Base-by-base conservation (phyloP, 176 grass and related monocot genomes). In the Neostapfia colusana region DNA sequence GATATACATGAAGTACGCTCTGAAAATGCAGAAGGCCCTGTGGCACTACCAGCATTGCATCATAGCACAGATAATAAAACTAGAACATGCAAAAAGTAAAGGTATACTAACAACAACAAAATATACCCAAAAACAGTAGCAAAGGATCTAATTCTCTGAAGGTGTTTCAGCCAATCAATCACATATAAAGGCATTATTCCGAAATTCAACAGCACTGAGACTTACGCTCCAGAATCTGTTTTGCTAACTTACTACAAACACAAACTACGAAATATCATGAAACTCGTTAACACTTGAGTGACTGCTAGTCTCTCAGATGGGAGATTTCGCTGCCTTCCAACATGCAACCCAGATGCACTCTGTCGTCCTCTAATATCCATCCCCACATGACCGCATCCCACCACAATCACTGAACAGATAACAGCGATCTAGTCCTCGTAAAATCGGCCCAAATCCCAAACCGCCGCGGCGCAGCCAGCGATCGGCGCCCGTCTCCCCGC, bases 371-470 rank as follows among this genome's bases (percentile, higher is more conserved):
- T 25, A 26, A 12, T 6, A 21, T 23, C 20, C n/a, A 11, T 31
- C 16, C 42, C 60, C 24, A 57, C 31, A 46, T 57, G 59, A 34
- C 25, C 0, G 5, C 11, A 15, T 38, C 28, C 43, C 56, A 53
- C 31, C 21, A 27, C 38, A 16, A 14, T 0, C 13, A 41, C 67
- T 46, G 48, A 37, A 53, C 41, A 35, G 0, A 45, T 21, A 43
- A 44, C 64, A 61, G 15, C 15, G 15, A 76, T 55, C 72, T 44
- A 75, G 41, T 41, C 62, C 63, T 39, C 16, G 3, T 3, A 79
- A 46, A 40, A 20, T 36, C 0, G 31, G 35, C 4, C 34, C 42
- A 8, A 79, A 46, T 65, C 23, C 27, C 82, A 84, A 48, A n/a
- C 57, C 3, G 41, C 72, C 4, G 25, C 55, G 5, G 65, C 7